Conservation (phyloP, 805 yeast genomes). For the Pichia gijzeniarum region DNA sequence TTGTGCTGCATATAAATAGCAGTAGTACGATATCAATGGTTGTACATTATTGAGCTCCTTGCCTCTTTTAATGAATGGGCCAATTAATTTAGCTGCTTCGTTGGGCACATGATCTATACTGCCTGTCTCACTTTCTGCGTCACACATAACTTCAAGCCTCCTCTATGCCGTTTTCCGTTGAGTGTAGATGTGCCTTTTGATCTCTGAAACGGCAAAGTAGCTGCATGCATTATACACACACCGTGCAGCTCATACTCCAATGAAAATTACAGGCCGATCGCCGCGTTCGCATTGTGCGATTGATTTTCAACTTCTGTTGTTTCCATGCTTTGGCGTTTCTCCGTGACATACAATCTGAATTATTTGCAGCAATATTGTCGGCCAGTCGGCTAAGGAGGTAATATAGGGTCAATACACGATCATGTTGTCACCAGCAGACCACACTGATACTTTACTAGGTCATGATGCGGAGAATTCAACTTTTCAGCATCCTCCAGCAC, state of each 20-base stretch:
- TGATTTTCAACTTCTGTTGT: too few relatives aligned
- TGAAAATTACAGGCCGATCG: too few relatives aligned
- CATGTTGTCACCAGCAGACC: conserved; percentile 20
- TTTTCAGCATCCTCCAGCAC: background rate
- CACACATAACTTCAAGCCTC: too few relatives aligned
- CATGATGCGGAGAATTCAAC: background rate
- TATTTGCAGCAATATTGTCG: background rate
- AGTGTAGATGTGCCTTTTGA: too few relatives aligned
- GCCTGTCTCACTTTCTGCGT: background rate
- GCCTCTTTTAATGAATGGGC: conserved; percentile 48
- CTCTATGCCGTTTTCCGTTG: too few relatives aligned
- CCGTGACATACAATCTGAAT: background rate
- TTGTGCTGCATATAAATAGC: conserved; percentile 69
- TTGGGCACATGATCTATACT: conserved; percentile 21
- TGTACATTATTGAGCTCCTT: conserved; percentile 50
- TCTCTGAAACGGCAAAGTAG: too few relatives aligned
- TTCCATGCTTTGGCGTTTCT: too few relatives aligned
- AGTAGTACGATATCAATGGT: conserved; percentile 68
- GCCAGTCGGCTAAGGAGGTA: background rate
- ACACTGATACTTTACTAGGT: conserved; percentile 1
- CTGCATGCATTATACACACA: too few relatives aligned
- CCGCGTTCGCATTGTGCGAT: too few relatives aligned
- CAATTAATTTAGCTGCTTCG: conserved; percentile 31
- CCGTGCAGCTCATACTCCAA: too few relatives aligned
- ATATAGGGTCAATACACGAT: too few relatives aligned